Base-by-base conservation (phyloP, 352 stramenopile species). In the Discostella stelligera region DNA sequence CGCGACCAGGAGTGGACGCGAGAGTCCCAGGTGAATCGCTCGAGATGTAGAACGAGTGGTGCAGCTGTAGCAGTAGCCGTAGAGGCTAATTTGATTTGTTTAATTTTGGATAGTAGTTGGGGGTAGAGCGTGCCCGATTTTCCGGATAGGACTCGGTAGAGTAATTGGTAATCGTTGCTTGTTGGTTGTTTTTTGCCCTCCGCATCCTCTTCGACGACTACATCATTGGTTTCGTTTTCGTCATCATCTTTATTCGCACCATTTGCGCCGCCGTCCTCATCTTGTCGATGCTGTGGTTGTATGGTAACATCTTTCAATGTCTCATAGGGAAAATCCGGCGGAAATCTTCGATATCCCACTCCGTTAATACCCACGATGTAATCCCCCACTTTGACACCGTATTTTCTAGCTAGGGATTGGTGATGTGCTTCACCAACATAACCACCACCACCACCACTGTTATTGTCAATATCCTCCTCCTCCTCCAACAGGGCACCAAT, bases 281-380 rank as follows among this genome's bases (percentile, higher is more conserved):
- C 53, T 7, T 14, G 20, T 32, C 13, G 25, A 71, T 75, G 74
- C 63, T 61, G 21, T 72, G 63, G 39, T 49, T 72, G 58, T 7
- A 66, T 53, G 0, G 73, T 86, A 16, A 90, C 56, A 66, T 89
- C 78, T 48, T 77, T 49, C 20, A 89, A 66, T 49, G 88, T 74
- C 14, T 74, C 71, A 49, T 88, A 78, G 3, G 83, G 56, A 58
- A 82, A 90, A 79, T 91, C 81, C 3, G 85, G 81, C 11, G 83
- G 72, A 71, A 90, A 90, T 61, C 85, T 39, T 58, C 85, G 83
- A 74, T 83, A 91, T 25, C 83, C 83, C 21, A 82, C 18, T 16
- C 73, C 75, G 71, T 86, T 90, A n/a, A 91, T 76, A 0, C 83
- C 85, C 1, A 90, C 81, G 49, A 91, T 88, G 27, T 71, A 78